These are phyloP conservation scores for Pythium oligandrum DNA, from an alignment of 352 stramenopile genomes.

Conservation along the genomic window DNA sequence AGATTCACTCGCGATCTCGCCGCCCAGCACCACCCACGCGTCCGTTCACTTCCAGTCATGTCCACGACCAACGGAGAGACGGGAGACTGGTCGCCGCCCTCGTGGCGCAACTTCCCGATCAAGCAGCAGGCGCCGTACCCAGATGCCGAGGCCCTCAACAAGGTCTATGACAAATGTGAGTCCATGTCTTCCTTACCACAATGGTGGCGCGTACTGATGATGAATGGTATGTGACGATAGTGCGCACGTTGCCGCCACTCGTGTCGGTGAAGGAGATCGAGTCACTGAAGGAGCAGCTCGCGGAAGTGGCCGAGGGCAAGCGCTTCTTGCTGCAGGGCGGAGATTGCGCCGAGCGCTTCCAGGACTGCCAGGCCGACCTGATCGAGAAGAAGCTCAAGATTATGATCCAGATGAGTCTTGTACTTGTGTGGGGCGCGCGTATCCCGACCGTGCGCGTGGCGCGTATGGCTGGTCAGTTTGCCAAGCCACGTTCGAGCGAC, in stretches of 20 bases:
- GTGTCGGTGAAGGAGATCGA: conserved; percentile 97
- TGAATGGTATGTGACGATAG: conserved; percentile 38
- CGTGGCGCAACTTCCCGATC: conserved; percentile 69
- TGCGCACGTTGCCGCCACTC: conserved; percentile 83
- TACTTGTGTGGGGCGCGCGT: conserved; percentile 96
- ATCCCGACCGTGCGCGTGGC: conserved; percentile 97
- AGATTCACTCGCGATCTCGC: no score
- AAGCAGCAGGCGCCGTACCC: conserved; percentile 83
- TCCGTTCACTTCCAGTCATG: not conserved
- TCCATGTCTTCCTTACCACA: conserved; percentile 6
- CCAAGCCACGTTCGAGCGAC: conserved; percentile 95
- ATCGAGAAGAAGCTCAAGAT: conserved; percentile 94
- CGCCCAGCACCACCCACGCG: not conserved
- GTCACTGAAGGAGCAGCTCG: conserved; percentile 85
- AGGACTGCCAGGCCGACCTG: conserved; percentile 82
- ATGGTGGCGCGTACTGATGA: conserved; percentile 30
- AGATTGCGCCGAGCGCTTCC: conserved; percentile 97
- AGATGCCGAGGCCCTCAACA: conserved; percentile 62
- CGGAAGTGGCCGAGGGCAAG: conserved; percentile 93
- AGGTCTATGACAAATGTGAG: conserved; percentile 67
- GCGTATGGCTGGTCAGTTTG: conserved; percentile 98
- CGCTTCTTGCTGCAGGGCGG: conserved; percentile 98
- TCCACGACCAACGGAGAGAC: not conserved
- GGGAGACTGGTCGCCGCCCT: conserved; percentile 53
- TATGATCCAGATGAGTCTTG: conserved; percentile 96